Conservation (phyloP, 345 rosid genomes). For the Excoecaria cochinchinensis region DNA sequence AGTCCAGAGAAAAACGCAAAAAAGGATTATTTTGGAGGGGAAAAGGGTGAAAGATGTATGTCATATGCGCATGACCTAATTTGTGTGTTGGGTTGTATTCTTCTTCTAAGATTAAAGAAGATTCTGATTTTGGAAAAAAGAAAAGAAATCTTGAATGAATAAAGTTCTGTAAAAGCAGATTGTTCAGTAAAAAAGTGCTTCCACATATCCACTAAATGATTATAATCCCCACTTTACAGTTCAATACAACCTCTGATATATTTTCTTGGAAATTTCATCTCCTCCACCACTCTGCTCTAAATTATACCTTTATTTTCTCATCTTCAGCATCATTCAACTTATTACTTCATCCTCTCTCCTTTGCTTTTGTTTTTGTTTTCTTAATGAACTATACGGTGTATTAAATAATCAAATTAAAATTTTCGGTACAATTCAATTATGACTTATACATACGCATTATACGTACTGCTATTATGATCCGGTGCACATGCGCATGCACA, state of each 20-base stretch:
- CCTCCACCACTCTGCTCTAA: background rate
- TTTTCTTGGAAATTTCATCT: conserved; percentile 11
- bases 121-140: background rate
- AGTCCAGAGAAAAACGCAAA: background rate
- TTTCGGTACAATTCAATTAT: too few relatives aligned
- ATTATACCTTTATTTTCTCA: too few relatives aligned
- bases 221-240: background rate
- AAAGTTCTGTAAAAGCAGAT: conserved; percentile 12
- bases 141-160: too few relatives aligned
- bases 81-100: background rate
- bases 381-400: too few relatives aligned
- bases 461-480: too few relatives aligned
- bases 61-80: background rate
- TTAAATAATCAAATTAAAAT: too few relatives aligned
- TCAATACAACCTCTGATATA: background rate
- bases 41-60: background rate
- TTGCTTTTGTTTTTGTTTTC: too few relatives aligned
- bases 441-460: too few relatives aligned
- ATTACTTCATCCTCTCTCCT: too few relatives aligned
- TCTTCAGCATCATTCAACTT: too few relatives aligned
- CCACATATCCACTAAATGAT: background rate
- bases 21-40: background rate
- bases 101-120: conserved; percentile 4
- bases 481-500: too few relatives aligned
- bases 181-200: conserved; percentile 6